Evolutionary conservation across 2,329 filamentous ascomycete genomes (phyloP).

Genomic region (Aspergillus spinulosporus): DNA sequence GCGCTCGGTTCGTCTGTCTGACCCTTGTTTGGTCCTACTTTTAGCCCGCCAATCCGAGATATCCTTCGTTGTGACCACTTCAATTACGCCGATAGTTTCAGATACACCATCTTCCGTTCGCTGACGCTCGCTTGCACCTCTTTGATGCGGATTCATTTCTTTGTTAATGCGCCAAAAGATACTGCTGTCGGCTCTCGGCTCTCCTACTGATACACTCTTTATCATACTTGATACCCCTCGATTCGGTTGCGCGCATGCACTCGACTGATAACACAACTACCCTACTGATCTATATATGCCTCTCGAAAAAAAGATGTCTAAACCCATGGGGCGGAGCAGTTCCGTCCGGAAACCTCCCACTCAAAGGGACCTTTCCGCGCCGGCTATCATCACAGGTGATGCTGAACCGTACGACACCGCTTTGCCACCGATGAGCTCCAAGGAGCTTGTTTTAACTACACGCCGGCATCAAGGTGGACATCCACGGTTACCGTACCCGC

Average conservation of each 20-base stretch:
- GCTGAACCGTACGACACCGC: constrained; percentile 29
- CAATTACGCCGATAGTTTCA: constrained; percentile 2
- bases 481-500: constrained; percentile 27
- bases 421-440: constrained; percentile 33
- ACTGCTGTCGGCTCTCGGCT: neutral
- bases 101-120: constrained; percentile 6
- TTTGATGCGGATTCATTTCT: constrained; percentile 5
- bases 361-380: constrained; percentile 6
- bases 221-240: neutral
- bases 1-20: constrained; percentile 10
- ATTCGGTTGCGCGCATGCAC: neutral
- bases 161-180: neutral
- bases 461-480: constrained; percentile 19
- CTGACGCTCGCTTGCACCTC: constrained; percentile 10
- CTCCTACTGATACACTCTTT: constrained; percentile 6
- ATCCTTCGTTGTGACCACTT: constrained; percentile 4
- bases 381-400: constrained; percentile 1
- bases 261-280: neutral
- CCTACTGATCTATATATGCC: neutral
- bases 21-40: constrained; percentile 15
- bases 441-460: constrained; percentile 18
- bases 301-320: constrained; percentile 16
- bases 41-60: constrained; percentile 17
- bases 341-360: constrained; percentile 13
- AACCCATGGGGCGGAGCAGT: constrained; percentile 13